Conservation (phyloP, 495 filamentous ascomycete genomes). For the Saxispiralis lemnorum region DNA sequence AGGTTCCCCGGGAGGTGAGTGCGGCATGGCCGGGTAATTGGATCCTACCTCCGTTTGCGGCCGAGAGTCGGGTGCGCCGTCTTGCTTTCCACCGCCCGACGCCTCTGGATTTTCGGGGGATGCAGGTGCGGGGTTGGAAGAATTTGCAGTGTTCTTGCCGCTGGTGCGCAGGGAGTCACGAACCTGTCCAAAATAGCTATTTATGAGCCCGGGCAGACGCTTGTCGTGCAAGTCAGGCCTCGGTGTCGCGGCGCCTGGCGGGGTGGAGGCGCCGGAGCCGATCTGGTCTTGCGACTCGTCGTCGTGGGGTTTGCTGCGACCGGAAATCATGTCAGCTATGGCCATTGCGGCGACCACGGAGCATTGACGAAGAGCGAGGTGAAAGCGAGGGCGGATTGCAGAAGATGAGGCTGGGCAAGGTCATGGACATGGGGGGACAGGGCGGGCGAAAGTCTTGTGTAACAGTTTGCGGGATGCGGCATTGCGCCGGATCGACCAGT, state of each 20-base stretch:
- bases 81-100: no score
- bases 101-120: conserved; percentile 1
- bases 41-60: conserved; percentile 4
- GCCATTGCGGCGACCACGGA: conserved; percentile 10
- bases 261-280: conserved; percentile 58
- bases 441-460: neutral
- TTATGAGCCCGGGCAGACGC: conserved; percentile 71
- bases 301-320: conserved; percentile 25
- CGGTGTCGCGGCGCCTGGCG: conserved; percentile 63
- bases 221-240: conserved; percentile 80
- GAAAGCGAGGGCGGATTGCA: neutral
- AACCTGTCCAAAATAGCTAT: conserved; percentile 94
- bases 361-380: conserved; percentile 1
- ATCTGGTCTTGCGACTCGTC: conserved; percentile 62
- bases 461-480: no score
- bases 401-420: neutral
- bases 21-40: conserved; percentile 11
- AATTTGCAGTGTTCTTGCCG: conserved; percentile 17
- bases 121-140: conserved; percentile 16
- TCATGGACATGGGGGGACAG: neutral
- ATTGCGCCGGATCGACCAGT: no score
- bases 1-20: conserved; percentile 6
- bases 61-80: no score
- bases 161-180: conserved; percentile 35
- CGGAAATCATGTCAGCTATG: conserved; percentile 17